These are phyloP conservation scores for Penicillium longicatenatum DNA, from an alignment of 495 filamentous ascomycete genomes.

Conservation along the genomic window DNA sequence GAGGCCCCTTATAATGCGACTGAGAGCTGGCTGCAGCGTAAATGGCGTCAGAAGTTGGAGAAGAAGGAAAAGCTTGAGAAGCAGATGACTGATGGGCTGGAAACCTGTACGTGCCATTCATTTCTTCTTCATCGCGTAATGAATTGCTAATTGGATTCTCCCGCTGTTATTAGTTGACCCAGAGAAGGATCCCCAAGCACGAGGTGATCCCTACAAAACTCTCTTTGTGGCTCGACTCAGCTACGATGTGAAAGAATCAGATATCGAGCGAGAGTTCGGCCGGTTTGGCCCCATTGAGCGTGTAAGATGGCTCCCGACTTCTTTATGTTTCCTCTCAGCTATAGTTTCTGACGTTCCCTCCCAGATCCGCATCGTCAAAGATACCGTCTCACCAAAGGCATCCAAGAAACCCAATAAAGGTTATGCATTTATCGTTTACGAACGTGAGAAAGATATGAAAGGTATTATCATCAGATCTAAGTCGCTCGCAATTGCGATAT, in stretches of 20 bases:
- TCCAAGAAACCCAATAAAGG: slow-evolving; percentile 84
- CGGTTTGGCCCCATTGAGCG: slow-evolving; percentile 94
- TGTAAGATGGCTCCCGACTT: slow-evolving; percentile 43
- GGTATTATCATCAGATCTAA: slow-evolving; percentile 59
- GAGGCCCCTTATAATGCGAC: slow-evolving; percentile 77
- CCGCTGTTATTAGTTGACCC: slow-evolving; percentile 60
- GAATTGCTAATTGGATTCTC: slow-evolving; percentile 7
- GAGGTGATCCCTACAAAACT: slow-evolving; percentile 93
- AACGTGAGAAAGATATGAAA: slow-evolving; percentile 99
- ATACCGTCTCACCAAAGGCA: slow-evolving; percentile 68
- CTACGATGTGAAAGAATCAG: slow-evolving; percentile 84
- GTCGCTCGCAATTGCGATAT: slow-evolving; percentile 4
- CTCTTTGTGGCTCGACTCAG: slow-evolving; percentile 88
- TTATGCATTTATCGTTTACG: slow-evolving; percentile 97
- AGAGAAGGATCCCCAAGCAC: slow-evolving; percentile 70
- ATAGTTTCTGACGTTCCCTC: slow-evolving; percentile 16
- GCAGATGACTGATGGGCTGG: slow-evolving; percentile 64
- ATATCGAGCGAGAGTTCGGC: slow-evolving; percentile 92
- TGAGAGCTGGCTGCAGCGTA: slow-evolving; percentile 87
- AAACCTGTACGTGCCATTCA: slow-evolving; percentile 61
- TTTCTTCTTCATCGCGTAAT: background rate
- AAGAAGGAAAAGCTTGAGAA: slow-evolving; percentile 66
- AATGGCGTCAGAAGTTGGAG: slow-evolving; percentile 77
- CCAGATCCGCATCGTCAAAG: slow-evolving; percentile 83
- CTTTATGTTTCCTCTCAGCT: background rate